A percentile compares a stretch with the other conserved stretches of the same genome.
Evolutionary conservation across 2,329 filamentous ascomycete species (phyloP).

Genomic region (Pestalotiopsis sp.): DNA sequence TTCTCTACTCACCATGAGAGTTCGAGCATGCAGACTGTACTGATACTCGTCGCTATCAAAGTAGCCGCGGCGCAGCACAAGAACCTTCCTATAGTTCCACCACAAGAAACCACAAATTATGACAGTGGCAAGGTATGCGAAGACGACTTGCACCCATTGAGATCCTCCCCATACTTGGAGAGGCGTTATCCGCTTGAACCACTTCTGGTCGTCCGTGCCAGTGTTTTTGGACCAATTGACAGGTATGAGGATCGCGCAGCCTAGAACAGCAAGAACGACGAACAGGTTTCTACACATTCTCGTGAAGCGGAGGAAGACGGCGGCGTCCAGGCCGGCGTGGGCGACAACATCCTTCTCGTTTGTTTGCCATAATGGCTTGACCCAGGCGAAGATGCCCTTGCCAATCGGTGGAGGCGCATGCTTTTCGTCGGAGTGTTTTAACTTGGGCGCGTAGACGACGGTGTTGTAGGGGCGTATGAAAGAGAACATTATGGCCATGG

Average conservation of each 20-base stretch:
- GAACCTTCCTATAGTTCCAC: constrained; percentile 82
- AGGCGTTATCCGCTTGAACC: constrained; percentile 65
- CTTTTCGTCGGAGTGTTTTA: constrained; percentile 89
- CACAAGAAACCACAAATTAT: constrained; percentile 81
- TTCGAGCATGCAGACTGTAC: constrained; percentile 77
- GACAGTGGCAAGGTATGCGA: constrained; percentile 70
- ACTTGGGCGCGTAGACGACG: constrained; percentile 90
- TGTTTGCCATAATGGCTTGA: constrained; percentile 75
- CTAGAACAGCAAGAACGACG: constrained; percentile 69
- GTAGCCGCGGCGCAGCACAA: constrained; percentile 72
- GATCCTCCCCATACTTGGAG: constrained; percentile 52
- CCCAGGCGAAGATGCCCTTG: constrained; percentile 87
- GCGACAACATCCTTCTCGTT: constrained; percentile 77
- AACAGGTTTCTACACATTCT: constrained; percentile 95
- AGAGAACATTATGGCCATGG: constrained; percentile 82
- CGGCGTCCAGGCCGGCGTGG: constrained; percentile 89
- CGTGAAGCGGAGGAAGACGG: constrained; percentile 84
- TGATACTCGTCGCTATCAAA: constrained; percentile 89
- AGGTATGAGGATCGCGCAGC: constrained; percentile 78
- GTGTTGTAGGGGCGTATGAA: constrained; percentile 88
- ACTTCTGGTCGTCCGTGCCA: constrained; percentile 36
- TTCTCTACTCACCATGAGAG: constrained; percentile 57
- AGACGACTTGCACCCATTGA: constrained; percentile 62
- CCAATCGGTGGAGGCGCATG: constrained; percentile 86
- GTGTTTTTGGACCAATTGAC: constrained; percentile 66